phyloP scores from a whole-genome alignment of 805 yeast species.

The Tetrapisispora pingtungensis region DNA sequence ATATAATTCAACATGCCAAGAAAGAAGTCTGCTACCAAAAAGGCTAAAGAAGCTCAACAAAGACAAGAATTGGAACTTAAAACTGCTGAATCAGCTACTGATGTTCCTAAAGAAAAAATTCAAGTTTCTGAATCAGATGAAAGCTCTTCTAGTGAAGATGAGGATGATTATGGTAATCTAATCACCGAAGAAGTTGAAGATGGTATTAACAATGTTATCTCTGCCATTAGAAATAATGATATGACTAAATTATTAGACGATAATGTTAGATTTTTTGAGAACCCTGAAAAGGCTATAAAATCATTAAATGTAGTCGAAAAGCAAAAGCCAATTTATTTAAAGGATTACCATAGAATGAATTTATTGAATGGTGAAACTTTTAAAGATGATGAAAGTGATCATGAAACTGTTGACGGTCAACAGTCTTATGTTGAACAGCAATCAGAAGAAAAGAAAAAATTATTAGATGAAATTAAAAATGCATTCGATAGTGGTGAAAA shows the following conservation, averaged over 20 bases:
- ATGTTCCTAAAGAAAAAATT: slow-evolving; percentile 17
- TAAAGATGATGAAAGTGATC: slow-evolving; percentile 41
- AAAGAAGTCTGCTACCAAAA: slow-evolving; percentile 77
- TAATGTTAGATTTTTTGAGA: slow-evolving; percentile 64
- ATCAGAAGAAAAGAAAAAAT: slow-evolving; percentile 58
- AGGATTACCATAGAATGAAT: slow-evolving; percentile 85
- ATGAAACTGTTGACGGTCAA: slow-evolving; percentile 30
- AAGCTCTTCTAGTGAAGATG: slow-evolving; percentile 41
- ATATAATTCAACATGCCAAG: slow-evolving; percentile 48
- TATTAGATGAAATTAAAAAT: slow-evolving; percentile 67
- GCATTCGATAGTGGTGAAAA: slow-evolving; percentile 46
- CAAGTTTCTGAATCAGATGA: slow-evolving; percentile 26
- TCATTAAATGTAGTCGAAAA: slow-evolving; percentile 26
- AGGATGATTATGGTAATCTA: slow-evolving; percentile 85
- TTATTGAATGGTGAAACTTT: slow-evolving; percentile 56
- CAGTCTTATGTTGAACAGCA: slow-evolving; percentile 70
- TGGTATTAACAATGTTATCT: slow-evolving; percentile 63
- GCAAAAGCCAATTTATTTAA: slow-evolving; percentile 73
- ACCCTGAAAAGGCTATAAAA: slow-evolving; percentile 38
- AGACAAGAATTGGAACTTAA: slow-evolving; percentile 4
- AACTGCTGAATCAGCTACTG: not conserved
- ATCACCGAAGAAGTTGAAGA: slow-evolving; percentile 77
- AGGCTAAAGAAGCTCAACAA: slow-evolving; percentile 43
- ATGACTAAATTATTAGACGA: slow-evolving; percentile 50
- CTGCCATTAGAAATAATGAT: slow-evolving; percentile 62